Evolutionary conservation across 768 basidiomycete species (phyloP), one percentile per base, ranked within the genome.

Genomic region (Coprinopsis strossmayeri): DNA sequence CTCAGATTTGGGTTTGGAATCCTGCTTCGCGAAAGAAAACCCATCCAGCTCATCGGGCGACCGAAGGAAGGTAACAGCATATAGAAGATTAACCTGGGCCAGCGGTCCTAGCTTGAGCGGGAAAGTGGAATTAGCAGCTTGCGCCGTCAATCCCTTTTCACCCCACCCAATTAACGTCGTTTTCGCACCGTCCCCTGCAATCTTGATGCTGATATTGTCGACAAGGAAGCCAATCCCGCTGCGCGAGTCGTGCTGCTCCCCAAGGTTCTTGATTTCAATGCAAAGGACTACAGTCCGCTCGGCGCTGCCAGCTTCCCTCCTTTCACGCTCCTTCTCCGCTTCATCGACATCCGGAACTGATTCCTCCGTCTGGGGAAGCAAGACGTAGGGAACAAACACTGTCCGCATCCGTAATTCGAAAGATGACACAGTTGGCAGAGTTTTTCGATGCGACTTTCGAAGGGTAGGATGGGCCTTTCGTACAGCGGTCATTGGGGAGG

Each of bases 351-450:
- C 61, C 11, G 61, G 55, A 12, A 57, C 45, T 4, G 48, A 53
- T 11, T 53, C 58, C 30, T 65, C 62, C 15, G 55, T 56, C 26
- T 74, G 74, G 1, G 81, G 79, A 3, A 91, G 67, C 38, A 91
- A 71, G 18, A 93, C 78, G 55, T 90, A 84, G 0, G 93, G 93
- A 10, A 94, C 82, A 54, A 93, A 91, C 3, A 92, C 86, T 0
- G 91, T 93, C n/a, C 91, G 78, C 93, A 95, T 95, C 27, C 91
- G 82, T 21, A 96, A 87, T 18, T 82, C 77, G 64, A 96, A 87
- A 2, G 91, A 92, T 23, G 88, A 87, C 2, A 85, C 81, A 0
- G 88, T 85, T 38, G 76, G 73, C 15, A 96, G 66, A 1, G 86
- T 83, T 58, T 87, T 84, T 23, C 92, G 78, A 63, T 82, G 93